These are phyloP conservation scores for Halophytophthora batemanensis DNA, from an alignment of 352 stramenopile genomes.

Conservation along the genomic window DNA sequence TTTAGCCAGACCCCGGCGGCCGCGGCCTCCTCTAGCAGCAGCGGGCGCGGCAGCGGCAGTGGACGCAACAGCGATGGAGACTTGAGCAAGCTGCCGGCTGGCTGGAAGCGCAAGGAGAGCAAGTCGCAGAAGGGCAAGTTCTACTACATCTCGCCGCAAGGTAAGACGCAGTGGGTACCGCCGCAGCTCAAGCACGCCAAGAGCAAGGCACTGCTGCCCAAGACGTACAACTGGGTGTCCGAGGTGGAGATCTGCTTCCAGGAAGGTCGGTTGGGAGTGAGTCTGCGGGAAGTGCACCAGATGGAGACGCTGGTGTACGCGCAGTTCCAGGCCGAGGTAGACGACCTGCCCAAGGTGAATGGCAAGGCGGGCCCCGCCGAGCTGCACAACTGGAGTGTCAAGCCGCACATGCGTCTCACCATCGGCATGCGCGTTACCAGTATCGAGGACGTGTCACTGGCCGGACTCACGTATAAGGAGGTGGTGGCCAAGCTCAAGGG, in stretches of 20 bases:
- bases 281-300: slow-evolving; percentile 71
- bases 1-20: background rate
- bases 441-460: slow-evolving; percentile 68
- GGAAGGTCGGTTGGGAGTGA: slow-evolving; percentile 77
- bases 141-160: slow-evolving; percentile 81
- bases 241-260: slow-evolving; percentile 87
- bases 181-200: slow-evolving; percentile 28
- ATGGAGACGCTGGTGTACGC: slow-evolving; percentile 75
- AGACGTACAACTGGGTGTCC: slow-evolving; percentile 76
- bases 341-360: slow-evolving; percentile 85
- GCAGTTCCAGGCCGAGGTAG: slow-evolving; percentile 87
- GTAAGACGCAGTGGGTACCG: slow-evolving; percentile 83
- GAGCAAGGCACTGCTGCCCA: slow-evolving; percentile 26
- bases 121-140: slow-evolving; percentile 84
- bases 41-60: slow-evolving; percentile 16
- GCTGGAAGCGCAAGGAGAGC: slow-evolving; percentile 83
- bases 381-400: slow-evolving; percentile 89
- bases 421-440: slow-evolving; percentile 83
- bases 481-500: slow-evolving; percentile 77
- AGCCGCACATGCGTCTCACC: slow-evolving; percentile 72
- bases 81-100: slow-evolving; percentile 50
- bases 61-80: slow-evolving; percentile 20
- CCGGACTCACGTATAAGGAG: slow-evolving; percentile 79
- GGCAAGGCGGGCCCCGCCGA: slow-evolving; percentile 80
- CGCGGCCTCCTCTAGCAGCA: slow-evolving; percentile 14